Base-by-base conservation (phyloP, 495 filamentous ascomycete genomes). In the Podospora conica region DNA sequence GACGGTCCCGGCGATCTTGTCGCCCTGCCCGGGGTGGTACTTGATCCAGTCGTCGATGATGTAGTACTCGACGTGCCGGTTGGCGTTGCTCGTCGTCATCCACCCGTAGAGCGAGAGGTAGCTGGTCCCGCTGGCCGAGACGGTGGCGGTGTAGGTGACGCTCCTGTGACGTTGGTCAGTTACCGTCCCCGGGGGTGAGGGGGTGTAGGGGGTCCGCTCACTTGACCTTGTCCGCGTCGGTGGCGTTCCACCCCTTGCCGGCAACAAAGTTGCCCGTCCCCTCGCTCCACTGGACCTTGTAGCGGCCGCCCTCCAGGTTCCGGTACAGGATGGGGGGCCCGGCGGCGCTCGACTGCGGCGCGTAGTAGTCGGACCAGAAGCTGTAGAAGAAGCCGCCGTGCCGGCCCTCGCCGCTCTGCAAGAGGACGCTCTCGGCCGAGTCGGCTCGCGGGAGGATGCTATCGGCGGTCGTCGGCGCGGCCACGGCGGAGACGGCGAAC, bases 361-460 rank as follows among this genome's bases (percentile, higher is more conserved):
- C 15, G 3, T 48, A n/a, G 12, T 48, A 18, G 40, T 63, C 61
- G 5, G 48, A 21, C 61, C 61, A 63, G 24, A 63, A 63, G 23
- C 25, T 55, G 61, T 63, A 63, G 48, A 55, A 63, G 25, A 63
- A 63, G 10, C 61, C 61, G 15, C 48, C 61, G 18, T 63, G 61
- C 4, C 21, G 21, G 61, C 61, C 61, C 23, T 54, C 54, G 21
- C 61, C 53, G 23, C 5, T 18, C 40, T 48, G 40, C 40, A 48
- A 8, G 40, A 48, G 18, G 1, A 18, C 40, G 1, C 40, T 18
- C 8, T 48, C 40, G 40, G 18, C 40, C 6, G 40, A n/a, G 40
- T n/a, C 40, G 40, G 2, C 0, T n/a, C 40, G 18, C 6, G 40
- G 40, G 18, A 48, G 15, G 40, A 48, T 48, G n/a, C n/a, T n/a